Evolutionary conservation across 768 basidiomycete genomes (phyloP), one percentile per base, ranked within the genome.

Genomic region (Serpula lacrymans): DNA sequence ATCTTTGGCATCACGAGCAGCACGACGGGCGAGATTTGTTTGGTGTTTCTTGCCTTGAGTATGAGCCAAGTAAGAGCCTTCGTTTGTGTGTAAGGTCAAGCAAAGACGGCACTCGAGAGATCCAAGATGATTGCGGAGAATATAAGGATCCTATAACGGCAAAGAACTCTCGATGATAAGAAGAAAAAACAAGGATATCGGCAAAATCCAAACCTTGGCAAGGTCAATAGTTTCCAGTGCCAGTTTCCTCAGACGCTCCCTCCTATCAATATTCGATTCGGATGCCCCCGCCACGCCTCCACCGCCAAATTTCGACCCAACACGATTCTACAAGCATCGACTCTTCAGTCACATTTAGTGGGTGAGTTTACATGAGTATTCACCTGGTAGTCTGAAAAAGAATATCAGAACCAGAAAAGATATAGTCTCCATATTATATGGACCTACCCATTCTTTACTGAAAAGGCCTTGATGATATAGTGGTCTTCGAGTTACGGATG

Each of bases 1-100:
- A 57, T 97, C 96, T 59, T 97, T 96, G 34, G 90, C 88, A 72
- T 98, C 96, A 49, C 84, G 82, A n/a, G 95, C 95, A 0, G 96
- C 96, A 50, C 96, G 85, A 28, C 96, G 80, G 11, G 96, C 96
- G 37, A 99, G 81, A 60, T 98, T 98, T 3, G 94, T 98, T 62
- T 98, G 96, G 60, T 98, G 96, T 60, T 98, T 99, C 71, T 98
- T 99, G 16, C 96, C 96, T 69, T 98, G 96, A 0, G 96, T 99
- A 54, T 99, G 96, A 0, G 96, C 96, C 34, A 99, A 85, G 62
- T 98, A 97, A 11, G 94, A 96, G 14, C 96, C 96, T 67, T 99
- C 96, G 55, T 98, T 98, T n/a, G 95, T 97, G 67, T 99, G 96
- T 9, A 99, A 77, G 0, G 96, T 99, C 34, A 99, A 69, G 63